Evolutionary conservation across 305 asterid genomes (phyloP).

Genomic region (Ilex paraguariensis): DNA sequence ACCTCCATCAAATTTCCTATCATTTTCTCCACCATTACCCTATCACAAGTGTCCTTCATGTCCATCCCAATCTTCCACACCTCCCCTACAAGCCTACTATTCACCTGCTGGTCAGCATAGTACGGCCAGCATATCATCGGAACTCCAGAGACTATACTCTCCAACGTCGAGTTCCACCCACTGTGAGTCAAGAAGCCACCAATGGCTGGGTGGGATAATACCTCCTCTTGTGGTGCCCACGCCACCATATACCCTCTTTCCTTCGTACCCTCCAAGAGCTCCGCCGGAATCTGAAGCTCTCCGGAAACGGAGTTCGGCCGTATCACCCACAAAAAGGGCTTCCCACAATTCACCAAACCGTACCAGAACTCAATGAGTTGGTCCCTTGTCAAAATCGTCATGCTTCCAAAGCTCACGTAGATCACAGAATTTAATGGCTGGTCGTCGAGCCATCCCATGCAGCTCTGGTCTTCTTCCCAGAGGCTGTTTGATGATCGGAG

Average conservation of each 20-base stretch:
- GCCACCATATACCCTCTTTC: constrained; percentile 24
- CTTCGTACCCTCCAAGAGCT: constrained; percentile 7
- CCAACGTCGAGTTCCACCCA: constrained; percentile 14
- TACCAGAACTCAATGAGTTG: constrained; percentile 36
- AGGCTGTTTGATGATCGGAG: constrained; percentile 7
- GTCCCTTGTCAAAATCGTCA: constrained; percentile 10
- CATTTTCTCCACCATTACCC: constrained; percentile 19
- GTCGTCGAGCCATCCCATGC: constrained; percentile 30
- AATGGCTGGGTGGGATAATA: constrained; percentile 26
- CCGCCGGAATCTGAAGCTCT: constrained; percentile 6
- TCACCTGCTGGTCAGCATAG: constrained; percentile 27
- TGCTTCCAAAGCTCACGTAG: constrained; percentile 40
- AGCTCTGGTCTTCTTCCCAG: constrained; percentile 29
- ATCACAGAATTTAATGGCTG: constrained; percentile 32
- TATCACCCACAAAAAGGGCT: constrained; percentile 33
- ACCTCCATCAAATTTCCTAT: constrained; percentile 22
- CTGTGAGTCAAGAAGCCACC: constrained; percentile 39
- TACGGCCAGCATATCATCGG: constrained; percentile 50
- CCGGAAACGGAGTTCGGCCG: constrained; percentile 19
- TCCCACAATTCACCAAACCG: constrained; percentile 30
- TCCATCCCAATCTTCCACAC: constrained; percentile 30
- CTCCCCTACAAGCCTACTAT: too few species aligned
- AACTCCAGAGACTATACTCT: constrained; percentile 32
- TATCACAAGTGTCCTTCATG: constrained; percentile 32
- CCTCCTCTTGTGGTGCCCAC: constrained; percentile 46